Base-by-base conservation (phyloP, 805 yeast species). In the Grigorovia transvaalensis region DNA sequence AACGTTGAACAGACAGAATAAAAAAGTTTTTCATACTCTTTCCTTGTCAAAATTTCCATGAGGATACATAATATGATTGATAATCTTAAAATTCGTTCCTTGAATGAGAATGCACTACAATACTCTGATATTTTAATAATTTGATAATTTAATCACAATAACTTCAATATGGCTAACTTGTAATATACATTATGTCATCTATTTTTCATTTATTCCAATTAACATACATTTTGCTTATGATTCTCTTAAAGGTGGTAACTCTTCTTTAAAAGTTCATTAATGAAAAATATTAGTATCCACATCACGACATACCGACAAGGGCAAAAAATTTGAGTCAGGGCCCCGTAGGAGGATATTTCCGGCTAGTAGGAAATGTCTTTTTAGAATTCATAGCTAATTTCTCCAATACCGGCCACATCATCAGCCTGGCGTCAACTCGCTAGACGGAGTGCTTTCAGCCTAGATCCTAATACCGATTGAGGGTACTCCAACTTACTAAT, bases 201-300 rank as follows among this genome's bases (percentile, higher is more conserved):
- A 11, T 33, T 13, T 33, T 33, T 11, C 38, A 33, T 33, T 33
- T 33, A 33, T 33, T 33, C 38, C 38, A 33, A 33, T 33, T 33
- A 33, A 33, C 38, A 33, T 33, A 33, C 38, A 33, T 56, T 56
- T 56, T 53, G 54, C 53, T 56, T 54, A 45, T 49, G 56, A 55
- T 52, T 52, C 47, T 52, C 48, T 46, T 46, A 33, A 33, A 23
- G 48, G 13, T 40, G 13, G 43, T 20, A 45, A 45, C 38, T 12
- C n/a, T 43, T 18, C 45, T 43, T 18, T 18, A 43, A 7, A 18
- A 43, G 12, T 12, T 18, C 12, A 18, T 7, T 43, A 18, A 17
- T 18, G 20, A 41, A n/a, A 41, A 41, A 41, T 41, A 41, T n/a
- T 41, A 41, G 20, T 41, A 41, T n/a, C 20, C 18, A n/a, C 44